A percentile compares a stretch with the other conserved stretches of the same genome.
These are phyloP conservation scores for Leccinum arenicola DNA, from an alignment of 768 basidiomycete species.

Conservation along the genomic window DNA sequence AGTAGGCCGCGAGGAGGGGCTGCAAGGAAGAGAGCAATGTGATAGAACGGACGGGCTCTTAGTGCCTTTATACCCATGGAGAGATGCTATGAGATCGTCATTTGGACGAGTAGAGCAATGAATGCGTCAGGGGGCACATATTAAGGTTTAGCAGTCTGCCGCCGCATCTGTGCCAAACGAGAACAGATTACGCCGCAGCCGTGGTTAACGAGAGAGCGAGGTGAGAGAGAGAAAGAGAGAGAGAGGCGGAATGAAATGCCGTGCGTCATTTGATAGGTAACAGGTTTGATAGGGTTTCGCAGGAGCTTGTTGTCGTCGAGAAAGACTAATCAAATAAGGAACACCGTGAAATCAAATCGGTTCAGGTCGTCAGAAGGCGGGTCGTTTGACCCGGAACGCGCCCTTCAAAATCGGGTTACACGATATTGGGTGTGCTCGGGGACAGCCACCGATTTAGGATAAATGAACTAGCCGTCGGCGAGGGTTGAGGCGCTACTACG, in stretches of 20 bases:
- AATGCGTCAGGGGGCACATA: slow-evolving; percentile 20
- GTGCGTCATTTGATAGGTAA: slow-evolving; percentile 34
- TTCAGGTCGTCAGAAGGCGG: slow-evolving; percentile 13
- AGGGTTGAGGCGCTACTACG: slow-evolving; percentile 27
- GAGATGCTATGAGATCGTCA: slow-evolving; percentile 27
- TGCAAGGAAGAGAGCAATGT: slow-evolving; percentile 5
- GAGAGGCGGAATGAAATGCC: slow-evolving; percentile 13
- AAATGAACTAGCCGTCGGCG: slow-evolving; percentile 28
- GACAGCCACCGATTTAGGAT: slow-evolving; percentile 27
- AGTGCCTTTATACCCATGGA: slow-evolving; percentile 28
- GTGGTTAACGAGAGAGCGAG: slow-evolving; percentile 21
- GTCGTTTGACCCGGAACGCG: slow-evolving; percentile 15
- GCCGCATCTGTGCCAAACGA: slow-evolving; percentile 25
- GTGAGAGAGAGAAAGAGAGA: not conserved
- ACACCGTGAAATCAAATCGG: slow-evolving; percentile 14
- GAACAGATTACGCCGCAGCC: slow-evolving; percentile 27
- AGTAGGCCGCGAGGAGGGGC: slow-evolving; percentile 6
- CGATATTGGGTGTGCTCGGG: slow-evolving; percentile 16
- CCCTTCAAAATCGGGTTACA: slow-evolving; percentile 20
- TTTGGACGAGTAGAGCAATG: slow-evolving; percentile 14
- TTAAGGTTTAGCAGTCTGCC: slow-evolving; percentile 21
- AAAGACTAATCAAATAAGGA: slow-evolving; percentile 35
- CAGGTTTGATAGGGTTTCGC: slow-evolving; percentile 34
- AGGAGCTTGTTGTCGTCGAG: slow-evolving; percentile 32
- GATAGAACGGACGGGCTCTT: slow-evolving; percentile 7